A percentile compares a stretch with the other conserved stretches of the same genome.
Conservation (phyloP, 2,329 filamentous ascomycete genomes). For the Botryotinia convoluta region DNA sequence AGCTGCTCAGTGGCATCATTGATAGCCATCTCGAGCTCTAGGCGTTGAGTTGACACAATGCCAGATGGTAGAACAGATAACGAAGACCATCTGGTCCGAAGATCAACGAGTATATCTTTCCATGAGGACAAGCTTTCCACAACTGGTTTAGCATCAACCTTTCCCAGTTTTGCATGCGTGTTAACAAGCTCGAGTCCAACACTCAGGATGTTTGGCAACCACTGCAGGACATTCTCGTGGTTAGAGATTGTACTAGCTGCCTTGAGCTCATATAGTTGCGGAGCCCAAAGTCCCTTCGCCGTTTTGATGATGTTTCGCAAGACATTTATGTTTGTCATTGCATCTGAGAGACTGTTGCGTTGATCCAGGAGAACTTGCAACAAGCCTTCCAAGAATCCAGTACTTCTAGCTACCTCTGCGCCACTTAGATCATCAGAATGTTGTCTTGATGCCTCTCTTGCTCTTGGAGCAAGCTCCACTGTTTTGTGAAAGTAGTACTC, state of each 20-base stretch:
- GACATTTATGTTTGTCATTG: conserved; percentile 21
- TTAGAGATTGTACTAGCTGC: conserved; percentile 18
- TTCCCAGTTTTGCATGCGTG: conserved; percentile 65
- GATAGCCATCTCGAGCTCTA: conserved; percentile 27
- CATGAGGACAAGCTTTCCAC: conserved; percentile 49
- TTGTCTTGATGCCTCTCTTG: conserved; percentile 64
- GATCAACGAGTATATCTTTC: conserved; percentile 47
- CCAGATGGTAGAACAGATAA: conserved; percentile 51
- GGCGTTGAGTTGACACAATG: conserved; percentile 46
- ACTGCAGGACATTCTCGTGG: conserved; percentile 44
- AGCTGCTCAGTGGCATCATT: conserved; percentile 25
- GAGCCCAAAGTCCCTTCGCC: conserved; percentile 44
- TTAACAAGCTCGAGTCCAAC: conserved; percentile 61
- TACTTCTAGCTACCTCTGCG: conserved; percentile 74
- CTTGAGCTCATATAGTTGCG: conserved; percentile 33
- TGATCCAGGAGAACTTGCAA: conserved; percentile 64
- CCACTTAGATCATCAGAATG: conserved; percentile 83
- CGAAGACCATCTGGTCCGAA: conserved; percentile 44
- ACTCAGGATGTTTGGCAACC: conserved; percentile 68
- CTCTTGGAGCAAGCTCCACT: conserved; percentile 67
- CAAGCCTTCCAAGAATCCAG: conserved; percentile 84
- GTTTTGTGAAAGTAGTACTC: conserved; percentile 78
- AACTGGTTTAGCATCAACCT: conserved; percentile 46
- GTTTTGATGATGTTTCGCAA: conserved; percentile 32
- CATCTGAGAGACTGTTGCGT: conserved; percentile 42